Percentiles rank a stretch among this genome's conserved stretches.
Evolutionary conservation across 2,329 filamentous ascomycete genomes (phyloP).

Genomic region (Coniochaeta hoffmannii): DNA sequence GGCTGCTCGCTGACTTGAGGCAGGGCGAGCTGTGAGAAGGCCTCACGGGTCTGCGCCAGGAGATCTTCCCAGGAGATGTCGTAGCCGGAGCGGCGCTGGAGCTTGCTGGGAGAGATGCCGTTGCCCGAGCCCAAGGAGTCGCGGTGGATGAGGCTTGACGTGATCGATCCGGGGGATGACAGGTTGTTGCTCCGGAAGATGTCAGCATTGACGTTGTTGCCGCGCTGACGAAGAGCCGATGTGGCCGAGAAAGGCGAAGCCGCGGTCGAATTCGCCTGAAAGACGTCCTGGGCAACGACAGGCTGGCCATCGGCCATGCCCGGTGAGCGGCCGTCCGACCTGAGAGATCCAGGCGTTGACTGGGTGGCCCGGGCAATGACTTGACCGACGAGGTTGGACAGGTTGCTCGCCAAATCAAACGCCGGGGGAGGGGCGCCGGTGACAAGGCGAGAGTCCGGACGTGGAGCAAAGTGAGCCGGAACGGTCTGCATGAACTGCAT

Average conservation of each 20-base stretch:
- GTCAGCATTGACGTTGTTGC: neutral
- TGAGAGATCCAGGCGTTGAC: neutral
- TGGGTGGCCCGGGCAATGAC: neutral
- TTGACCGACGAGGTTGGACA: neutral
- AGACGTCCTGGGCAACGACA: neutral
- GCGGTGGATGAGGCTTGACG: neutral
- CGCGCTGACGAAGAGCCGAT: neutral
- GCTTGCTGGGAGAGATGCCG: neutral
- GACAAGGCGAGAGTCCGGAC: neutral
- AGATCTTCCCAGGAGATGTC: neutral
- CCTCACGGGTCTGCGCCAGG: neutral
- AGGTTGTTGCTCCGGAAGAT: neutral
- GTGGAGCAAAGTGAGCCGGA: neutral
- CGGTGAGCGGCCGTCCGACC: neutral
- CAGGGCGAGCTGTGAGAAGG: neutral
- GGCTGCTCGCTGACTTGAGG: neutral
- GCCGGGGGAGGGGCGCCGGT: neutral
- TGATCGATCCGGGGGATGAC: neutral
- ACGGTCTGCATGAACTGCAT: neutral
- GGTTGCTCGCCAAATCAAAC: neutral
- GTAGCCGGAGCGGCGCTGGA: neutral
- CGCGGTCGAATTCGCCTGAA: neutral
- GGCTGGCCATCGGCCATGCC: no score
- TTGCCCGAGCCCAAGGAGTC: neutral
- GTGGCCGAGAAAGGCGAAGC: neutral